Conservation (phyloP, 2,329 filamentous ascomycete species). For the Fusarium papillatum region DNA sequence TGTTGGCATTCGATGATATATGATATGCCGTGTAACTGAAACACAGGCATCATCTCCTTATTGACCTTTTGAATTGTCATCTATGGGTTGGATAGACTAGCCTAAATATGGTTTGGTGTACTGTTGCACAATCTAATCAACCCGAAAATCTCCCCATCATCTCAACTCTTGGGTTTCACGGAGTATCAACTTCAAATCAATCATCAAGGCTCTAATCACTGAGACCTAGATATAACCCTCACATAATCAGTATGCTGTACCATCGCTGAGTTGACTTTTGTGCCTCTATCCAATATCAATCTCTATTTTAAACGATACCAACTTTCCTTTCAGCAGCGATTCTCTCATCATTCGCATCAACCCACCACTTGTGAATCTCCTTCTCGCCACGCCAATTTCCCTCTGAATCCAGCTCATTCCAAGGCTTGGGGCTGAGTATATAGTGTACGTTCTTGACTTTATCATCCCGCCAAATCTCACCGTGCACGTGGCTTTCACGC, state of each 20-base stretch:
- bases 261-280: not conserved
- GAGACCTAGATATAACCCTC: not conserved
- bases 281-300: not conserved
- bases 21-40: not conserved
- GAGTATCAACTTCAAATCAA: not conserved
- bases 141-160: not conserved
- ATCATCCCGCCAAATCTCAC: conserved; percentile 5
- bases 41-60: not conserved
- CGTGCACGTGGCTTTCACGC: conserved; percentile 1
- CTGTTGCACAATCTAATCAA: not conserved
- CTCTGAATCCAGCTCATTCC: conserved; percentile 2
- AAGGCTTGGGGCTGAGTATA: conserved; percentile 22
- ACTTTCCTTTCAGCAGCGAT: not conserved
- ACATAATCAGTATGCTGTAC: not conserved
- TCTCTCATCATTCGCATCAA: conserved; percentile 4
- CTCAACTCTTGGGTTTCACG: no score
- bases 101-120: not conserved
- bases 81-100: not conserved
- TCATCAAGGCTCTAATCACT: not conserved
- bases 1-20: not conserved
- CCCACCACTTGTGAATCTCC: conserved; percentile 26
- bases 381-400: conserved; percentile 2
- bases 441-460: conserved; percentile 28
- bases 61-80: not conserved
- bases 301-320: not conserved